A percentile compares a stretch with the other conserved stretches of the same genome.
These are phyloP conservation scores for Oryza australiensis DNA, from an alignment of 176 grass and related monocot species.

Conservation along the genomic window DNA sequence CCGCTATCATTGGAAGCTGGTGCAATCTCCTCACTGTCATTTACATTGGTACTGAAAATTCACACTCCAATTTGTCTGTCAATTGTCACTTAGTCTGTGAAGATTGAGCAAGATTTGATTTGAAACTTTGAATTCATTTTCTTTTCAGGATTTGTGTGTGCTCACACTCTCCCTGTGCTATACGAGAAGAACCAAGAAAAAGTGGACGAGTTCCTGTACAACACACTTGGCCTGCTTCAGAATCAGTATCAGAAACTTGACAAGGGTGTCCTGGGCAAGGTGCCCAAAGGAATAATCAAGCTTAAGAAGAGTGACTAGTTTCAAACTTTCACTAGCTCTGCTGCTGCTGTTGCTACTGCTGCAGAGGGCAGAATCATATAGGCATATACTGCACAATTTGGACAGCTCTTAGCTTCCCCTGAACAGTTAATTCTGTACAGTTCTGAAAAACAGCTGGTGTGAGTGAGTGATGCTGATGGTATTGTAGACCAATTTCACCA, in stretches of 20 bases:
- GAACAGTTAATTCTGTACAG: conserved; percentile 3
- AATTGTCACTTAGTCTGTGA: not conserved
- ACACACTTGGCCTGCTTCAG: conserved; percentile 60
- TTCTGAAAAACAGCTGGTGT: not conserved
- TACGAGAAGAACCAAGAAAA: conserved; percentile 93
- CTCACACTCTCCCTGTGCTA: conserved; percentile 73
- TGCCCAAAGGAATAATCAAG: conserved; percentile 64
- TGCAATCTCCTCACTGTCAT: conserved; percentile 83
- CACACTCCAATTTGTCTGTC: not conserved
- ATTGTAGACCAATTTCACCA: not conserved
- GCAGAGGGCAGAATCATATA: too few species aligned
- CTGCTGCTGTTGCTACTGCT: not conserved
- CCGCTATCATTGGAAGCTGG: conserved; percentile 73
- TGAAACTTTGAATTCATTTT: not conserved
- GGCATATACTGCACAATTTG: not conserved
- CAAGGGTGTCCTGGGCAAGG: conserved; percentile 57
- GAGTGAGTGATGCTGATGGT: not conserved
- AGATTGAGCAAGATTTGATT: not conserved
- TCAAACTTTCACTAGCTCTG: not conserved
- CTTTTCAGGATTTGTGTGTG: conserved; percentile 73
- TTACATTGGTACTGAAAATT: conserved; percentile 64
- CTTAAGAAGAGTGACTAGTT: conserved; percentile 66
- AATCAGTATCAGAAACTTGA: conserved; percentile 69
- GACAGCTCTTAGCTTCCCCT: not conserved
- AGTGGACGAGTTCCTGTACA: conserved; percentile 68